Conservation (phyloP, 73 alveolate species). For the Tetrahymena elliotti region DNA sequence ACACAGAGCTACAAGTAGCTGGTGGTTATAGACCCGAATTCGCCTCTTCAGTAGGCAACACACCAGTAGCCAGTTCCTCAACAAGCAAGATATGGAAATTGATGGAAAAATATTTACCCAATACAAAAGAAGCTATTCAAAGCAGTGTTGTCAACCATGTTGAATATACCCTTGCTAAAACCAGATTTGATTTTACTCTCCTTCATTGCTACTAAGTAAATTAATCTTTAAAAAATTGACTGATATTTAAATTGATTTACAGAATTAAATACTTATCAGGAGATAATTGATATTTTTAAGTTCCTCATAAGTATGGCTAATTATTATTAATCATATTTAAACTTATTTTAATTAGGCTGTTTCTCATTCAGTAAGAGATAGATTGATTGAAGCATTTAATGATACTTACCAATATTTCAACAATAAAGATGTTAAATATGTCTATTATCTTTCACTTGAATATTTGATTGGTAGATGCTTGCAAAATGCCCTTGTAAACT, state of each 20-base stretch:
- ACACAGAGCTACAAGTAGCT: background rate
- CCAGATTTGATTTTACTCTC: constrained; percentile 38
- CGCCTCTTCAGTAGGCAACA: background rate
- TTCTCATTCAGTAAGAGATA: constrained; percentile 89
- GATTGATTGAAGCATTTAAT: constrained; percentile 92
- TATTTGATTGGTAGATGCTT: constrained; percentile 93
- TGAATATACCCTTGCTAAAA: constrained; percentile 42
- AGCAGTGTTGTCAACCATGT: constrained; percentile 28
- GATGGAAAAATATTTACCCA: constrained; percentile 35
- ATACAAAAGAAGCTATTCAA: constrained; percentile 19
- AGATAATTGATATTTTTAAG: background rate
- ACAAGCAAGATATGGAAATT: constrained; percentile 35
- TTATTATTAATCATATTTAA: background rate
- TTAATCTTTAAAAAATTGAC: background rate
- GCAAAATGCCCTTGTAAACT: constrained; percentile 93
- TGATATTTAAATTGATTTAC: background rate
- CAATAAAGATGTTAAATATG: constrained; percentile 50
- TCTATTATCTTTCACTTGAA: constrained; percentile 93
- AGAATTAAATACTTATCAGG: background rate
- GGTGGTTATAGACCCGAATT: background rate
- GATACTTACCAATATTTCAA: constrained; percentile 64
- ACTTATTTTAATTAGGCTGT: constrained; percentile 51
- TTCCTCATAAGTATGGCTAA: background rate
- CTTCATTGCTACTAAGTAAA: constrained; percentile 29
- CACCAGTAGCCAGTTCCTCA: background rate